A percentile compares a stretch with the other conserved stretches of the same genome.
Evolutionary conservation across 768 basidiomycete species (phyloP).

Genomic region (Candolleomyces efflorescens): DNA sequence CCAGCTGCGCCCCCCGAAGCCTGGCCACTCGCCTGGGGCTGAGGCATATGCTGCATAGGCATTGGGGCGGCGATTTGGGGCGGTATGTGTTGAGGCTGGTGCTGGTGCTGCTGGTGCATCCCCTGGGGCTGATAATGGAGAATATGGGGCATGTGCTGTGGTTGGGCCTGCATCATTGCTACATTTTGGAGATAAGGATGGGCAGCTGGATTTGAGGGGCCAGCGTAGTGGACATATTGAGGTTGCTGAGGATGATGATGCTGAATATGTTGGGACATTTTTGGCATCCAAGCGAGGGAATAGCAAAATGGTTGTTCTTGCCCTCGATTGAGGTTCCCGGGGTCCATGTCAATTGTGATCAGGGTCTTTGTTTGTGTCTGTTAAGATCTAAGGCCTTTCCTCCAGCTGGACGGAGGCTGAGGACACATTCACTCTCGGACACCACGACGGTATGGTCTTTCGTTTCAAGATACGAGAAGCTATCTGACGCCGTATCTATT

Average conservation of each 20-base stretch:
- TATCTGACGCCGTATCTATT: no score
- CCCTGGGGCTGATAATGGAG: constrained; percentile 30
- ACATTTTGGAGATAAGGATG: constrained; percentile 11
- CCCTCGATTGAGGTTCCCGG: constrained; percentile 35
- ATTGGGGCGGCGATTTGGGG: neutral
- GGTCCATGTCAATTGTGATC: constrained; percentile 23
- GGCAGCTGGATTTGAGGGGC: constrained; percentile 17
- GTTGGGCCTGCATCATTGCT: constrained; percentile 21
- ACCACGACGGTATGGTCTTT: no score
- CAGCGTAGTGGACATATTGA: constrained; percentile 36
- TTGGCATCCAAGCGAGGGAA: constrained; percentile 16
- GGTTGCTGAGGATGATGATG: constrained; percentile 28
- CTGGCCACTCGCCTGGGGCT: constrained; percentile 21
- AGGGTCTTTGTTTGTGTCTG: constrained; percentile 15
- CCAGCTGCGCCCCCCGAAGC: constrained; percentile 6
- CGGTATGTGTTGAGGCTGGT: constrained; percentile 11
- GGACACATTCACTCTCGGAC: no score
- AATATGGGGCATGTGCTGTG: constrained; percentile 21
- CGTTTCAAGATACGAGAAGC: no score
- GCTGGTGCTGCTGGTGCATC: constrained; percentile 18
- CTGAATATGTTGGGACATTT: constrained; percentile 44
- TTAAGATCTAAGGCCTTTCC: constrained; percentile 3
- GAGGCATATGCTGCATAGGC: constrained; percentile 8
- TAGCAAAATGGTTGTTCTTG: constrained; percentile 17
- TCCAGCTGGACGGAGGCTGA: no score